Evolutionary conservation across 495 filamentous ascomycete genomes (phyloP), one percentile per base, ranked within the genome.

Genomic region (Aspergillus cavernicola): DNA sequence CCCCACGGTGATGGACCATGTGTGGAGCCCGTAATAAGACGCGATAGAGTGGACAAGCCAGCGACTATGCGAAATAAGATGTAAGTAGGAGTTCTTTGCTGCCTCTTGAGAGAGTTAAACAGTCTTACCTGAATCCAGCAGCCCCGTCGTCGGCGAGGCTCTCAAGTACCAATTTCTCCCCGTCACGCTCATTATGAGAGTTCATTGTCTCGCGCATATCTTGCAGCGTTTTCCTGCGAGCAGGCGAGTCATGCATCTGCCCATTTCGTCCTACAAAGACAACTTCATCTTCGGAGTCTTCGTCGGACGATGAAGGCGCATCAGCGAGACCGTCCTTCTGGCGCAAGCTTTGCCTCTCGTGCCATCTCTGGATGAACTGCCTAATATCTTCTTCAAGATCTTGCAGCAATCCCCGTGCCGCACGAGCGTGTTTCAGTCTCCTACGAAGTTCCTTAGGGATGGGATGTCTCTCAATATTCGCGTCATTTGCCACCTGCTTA

Each of bases 11-110:
- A 92, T 80, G 2, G 86, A 90, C 78, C 87, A 91, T 36, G 90
- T 92, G 42, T 82, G 82, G 50, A 98, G 77, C 26, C 90, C 92
- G 67, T 98, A 98, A 67, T 98, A 97, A 6, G 84, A 76, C 18
- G 90, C 95, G 57, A 98, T 89, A 42, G 84, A 86, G 71, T 98
- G 91, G 4, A 96, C 90, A 50, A 98, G 81, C 88, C 90, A 98
- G 43, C 93, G 87, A 56, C 89, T 95, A 54, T 33, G 39, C 12
- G 29, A 47, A 42, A 58, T 7, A 20, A 55, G 16, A 20, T 39
- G 66, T 63, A n/a, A 56, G 58, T 39, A 22, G 29, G 18, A 15
- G 22, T 2, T 12, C 11, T 7, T 20, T 16, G 12, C 18, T 2
- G 32, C 23, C 7, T 6, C 62, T 18, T 45, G 43, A 49, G 35